Evolutionary conservation across 768 basidiomycete genomes (phyloP).

Genomic region (Tricholoma furcatifolium): DNA sequence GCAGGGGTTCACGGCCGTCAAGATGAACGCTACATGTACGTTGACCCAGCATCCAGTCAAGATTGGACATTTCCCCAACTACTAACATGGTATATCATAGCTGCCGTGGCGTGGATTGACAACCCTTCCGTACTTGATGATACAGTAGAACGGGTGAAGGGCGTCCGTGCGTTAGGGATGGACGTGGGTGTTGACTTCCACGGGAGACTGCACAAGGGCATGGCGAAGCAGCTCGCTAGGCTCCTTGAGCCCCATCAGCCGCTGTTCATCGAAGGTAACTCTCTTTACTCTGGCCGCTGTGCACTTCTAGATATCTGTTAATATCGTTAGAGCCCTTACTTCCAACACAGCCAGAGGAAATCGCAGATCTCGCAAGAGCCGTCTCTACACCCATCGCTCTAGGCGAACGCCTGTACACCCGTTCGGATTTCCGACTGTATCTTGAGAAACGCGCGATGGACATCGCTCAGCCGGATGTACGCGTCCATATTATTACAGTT

Average conservation of each 20-base stretch:
- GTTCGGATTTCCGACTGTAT: conserved; percentile 63
- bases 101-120: conserved; percentile 55
- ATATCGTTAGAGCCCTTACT: conserved; percentile 50
- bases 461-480: conserved; percentile 67
- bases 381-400: conserved; percentile 61
- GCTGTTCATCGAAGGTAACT: conserved; percentile 61
- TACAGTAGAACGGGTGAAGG: conserved; percentile 50
- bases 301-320: not conserved
- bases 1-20: conserved; percentile 69
- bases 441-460: conserved; percentile 63
- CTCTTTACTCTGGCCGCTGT: not conserved
- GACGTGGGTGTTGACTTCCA: conserved; percentile 74
- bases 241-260: conserved; percentile 58
- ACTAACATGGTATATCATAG: conserved; percentile 11
- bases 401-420: conserved; percentile 63
- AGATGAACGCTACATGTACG: conserved; percentile 68
- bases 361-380: conserved; percentile 52
- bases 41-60: not conserved
- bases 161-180: conserved; percentile 51
- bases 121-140: conserved; percentile 51
- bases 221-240: conserved; percentile 67
- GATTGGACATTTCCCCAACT: too few species aligned
- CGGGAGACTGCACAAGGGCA: conserved; percentile 65
- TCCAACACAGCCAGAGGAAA: conserved; percentile 59
- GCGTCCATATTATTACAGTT: conserved; percentile 11